These are phyloP conservation scores for Coemansia sp. DNA, from an alignment of 371 early-diverging fungal genomes.

Conservation along the genomic window DNA sequence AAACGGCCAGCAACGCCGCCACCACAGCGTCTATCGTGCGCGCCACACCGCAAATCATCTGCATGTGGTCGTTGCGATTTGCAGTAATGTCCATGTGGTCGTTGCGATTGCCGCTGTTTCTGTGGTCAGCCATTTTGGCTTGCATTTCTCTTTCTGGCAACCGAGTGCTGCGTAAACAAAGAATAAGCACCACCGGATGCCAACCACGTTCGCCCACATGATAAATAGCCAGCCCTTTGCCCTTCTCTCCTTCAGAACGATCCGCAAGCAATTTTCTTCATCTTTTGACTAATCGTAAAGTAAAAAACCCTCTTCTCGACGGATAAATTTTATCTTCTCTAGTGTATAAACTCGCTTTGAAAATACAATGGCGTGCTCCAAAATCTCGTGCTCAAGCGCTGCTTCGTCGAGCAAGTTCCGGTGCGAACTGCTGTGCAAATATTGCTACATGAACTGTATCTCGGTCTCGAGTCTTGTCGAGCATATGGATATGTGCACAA, in stretches of 20 bases:
- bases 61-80: not conserved
- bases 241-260: not conserved
- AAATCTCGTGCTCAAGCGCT: slow-evolving; percentile 16
- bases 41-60: slow-evolving; percentile 8
- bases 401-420: slow-evolving; percentile 19
- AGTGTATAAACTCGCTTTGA: not conserved
- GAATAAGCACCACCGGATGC: not conserved
- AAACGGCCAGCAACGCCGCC: not conserved
- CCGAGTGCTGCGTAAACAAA: not conserved
- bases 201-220: not conserved
- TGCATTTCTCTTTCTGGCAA: not conserved
- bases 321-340: not conserved
- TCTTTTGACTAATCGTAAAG: not conserved
- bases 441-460: slow-evolving; percentile 14
- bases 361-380: slow-evolving; percentile 19
- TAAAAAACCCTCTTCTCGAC: not conserved
- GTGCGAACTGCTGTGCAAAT: slow-evolving; percentile 17
- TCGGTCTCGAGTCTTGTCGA: slow-evolving; percentile 5
- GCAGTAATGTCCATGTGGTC: not conserved
- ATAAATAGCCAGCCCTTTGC: not conserved
- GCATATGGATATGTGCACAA: slow-evolving; percentile 23
- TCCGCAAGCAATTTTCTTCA: not conserved
- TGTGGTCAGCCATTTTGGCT: too few species aligned
- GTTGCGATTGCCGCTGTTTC: too few species aligned
- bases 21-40: too few species aligned